Evolutionary conservation across 768 basidiomycete genomes (phyloP).

Genomic region (Boletus rubropictus): DNA sequence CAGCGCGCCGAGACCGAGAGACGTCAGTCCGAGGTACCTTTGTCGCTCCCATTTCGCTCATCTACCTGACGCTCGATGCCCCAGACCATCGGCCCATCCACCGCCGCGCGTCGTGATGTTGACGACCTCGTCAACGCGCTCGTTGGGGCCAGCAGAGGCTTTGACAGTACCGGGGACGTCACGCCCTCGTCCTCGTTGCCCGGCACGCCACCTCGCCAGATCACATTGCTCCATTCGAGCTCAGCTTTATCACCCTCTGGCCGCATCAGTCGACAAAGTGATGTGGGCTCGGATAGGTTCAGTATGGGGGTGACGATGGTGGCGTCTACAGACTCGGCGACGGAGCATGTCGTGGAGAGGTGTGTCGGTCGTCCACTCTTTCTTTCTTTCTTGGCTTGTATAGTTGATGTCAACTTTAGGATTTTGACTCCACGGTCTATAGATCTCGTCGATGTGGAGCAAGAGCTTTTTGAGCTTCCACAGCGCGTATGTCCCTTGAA

Average conservation of each 20-base stretch:
- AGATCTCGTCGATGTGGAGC: slow-evolving; percentile 82
- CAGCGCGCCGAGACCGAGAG: slow-evolving; percentile 49
- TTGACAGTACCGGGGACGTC: slow-evolving; percentile 53
- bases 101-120: slow-evolving; percentile 49
- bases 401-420: slow-evolving; percentile 37
- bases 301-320: slow-evolving; percentile 43
- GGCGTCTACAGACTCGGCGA: slow-evolving; percentile 47
- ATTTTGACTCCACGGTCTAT: slow-evolving; percentile 58
- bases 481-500: slow-evolving; percentile 55
- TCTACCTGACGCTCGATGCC: background rate
- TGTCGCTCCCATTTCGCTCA: background rate
- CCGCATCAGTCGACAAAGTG: slow-evolving; percentile 65
- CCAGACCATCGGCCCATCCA: slow-evolving; percentile 38
- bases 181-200: slow-evolving; percentile 71
- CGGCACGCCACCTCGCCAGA: slow-evolving; percentile 55
- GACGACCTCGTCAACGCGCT: slow-evolving; percentile 63
- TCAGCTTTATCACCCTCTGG: slow-evolving; percentile 46
- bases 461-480: slow-evolving; percentile 87
- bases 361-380: slow-evolving; percentile 29
- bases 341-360: slow-evolving; percentile 69
- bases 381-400: background rate
- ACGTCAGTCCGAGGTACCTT: slow-evolving; percentile 23
- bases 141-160: slow-evolving; percentile 42
- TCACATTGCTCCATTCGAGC: slow-evolving; percentile 32
- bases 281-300: slow-evolving; percentile 46